Percentiles rank a stretch among this genome's conserved stretches.
Conservation (phyloP, 1,139 yeast species). For the Trichomonascaceae sp. region DNA sequence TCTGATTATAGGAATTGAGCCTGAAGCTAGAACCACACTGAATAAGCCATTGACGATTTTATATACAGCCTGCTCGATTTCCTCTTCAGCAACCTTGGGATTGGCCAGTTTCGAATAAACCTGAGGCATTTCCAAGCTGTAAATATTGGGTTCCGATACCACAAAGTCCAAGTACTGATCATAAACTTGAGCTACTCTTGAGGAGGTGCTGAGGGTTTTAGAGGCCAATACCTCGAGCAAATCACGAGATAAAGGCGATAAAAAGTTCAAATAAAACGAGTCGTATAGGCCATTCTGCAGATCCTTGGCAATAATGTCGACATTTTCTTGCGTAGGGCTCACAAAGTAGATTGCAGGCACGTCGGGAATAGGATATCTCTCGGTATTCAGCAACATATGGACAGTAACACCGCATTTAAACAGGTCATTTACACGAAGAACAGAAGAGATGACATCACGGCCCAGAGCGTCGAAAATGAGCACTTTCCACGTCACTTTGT, state of each 20-base stretch:
- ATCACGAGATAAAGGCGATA: constrained; percentile 69
- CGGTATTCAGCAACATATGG: constrained; percentile 65
- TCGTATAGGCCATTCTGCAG: constrained; percentile 69
- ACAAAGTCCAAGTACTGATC: constrained; percentile 90
- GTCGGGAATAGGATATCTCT: constrained; percentile 77
- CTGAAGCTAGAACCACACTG: constrained; percentile 71
- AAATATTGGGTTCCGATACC: constrained; percentile 88
- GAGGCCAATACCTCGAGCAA: constrained; percentile 85
- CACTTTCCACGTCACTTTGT: constrained; percentile 70
- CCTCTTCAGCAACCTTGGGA: constrained; percentile 67
- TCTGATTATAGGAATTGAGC: constrained; percentile 80
- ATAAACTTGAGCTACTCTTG: constrained; percentile 73
- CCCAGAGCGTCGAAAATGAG: constrained; percentile 75
- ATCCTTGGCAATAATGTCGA: constrained; percentile 63
- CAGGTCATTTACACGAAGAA: constrained; percentile 82
- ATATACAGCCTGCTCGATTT: constrained; percentile 63
- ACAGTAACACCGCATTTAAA: constrained; percentile 85
- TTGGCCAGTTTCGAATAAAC: constrained; percentile 65
- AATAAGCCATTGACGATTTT: constrained; percentile 72
- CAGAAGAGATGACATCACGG: constrained; percentile 80
- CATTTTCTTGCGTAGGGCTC: constrained; percentile 76
- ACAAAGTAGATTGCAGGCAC: constrained; percentile 92
- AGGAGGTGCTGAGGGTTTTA: constrained; percentile 62
- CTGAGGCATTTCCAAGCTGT: constrained; percentile 63
- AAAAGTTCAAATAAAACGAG: constrained; percentile 75